Base-by-base conservation (phyloP, 805 yeast species). In the Millerago galiae region DNA sequence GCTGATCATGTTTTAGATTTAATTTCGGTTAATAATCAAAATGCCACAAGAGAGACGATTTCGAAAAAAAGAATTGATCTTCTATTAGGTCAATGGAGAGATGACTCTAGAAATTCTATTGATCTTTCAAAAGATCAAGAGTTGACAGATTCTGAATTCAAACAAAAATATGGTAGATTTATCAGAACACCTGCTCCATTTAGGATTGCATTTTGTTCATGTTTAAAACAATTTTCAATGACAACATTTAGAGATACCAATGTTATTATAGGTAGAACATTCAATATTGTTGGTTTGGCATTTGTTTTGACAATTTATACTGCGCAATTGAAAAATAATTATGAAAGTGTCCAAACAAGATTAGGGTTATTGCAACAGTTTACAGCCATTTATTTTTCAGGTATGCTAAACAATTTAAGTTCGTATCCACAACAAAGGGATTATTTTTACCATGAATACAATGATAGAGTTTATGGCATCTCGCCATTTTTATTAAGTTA, bases 1-100 rank as follows among this genome's bases (percentile, higher is more conserved):
- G 95, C 95, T 2, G 95, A 88, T 58, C 81, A 67, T 55, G 73
- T 83, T 26, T 67, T 88, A 42, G 96, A 88, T 59, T 54, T 83
- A 41, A 77, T 87, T 2, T 81, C 93, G 1, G 48, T 56, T 2
- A 55, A 56, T 31, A 43, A 46, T 9, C 59, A 56, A 34, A 47
- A 41, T 13, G 4, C 36, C 11, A 42, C 40, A 12, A 47, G 46
- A 5, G 60, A 55, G 28, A 15, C 26, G 1, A n/a, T 25, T 1
- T 45, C 58, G 1, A 49, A 46, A 10, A 25, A n/a, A 5, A 43
- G 60, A 27, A 51, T 56, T 13, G 40, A 40, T 8, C 4, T 8
- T 2, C 24, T 56, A 4, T 26, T 55, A 10, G 21, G 33, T 1
- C 17, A 31, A 13, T 57, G 61, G 61, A 35, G 24, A 4, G 27